A percentile compares a stretch with the other conserved stretches of the same genome.
Conservation (phyloP, 352 stramenopile species). For the Albugo candida region DNA sequence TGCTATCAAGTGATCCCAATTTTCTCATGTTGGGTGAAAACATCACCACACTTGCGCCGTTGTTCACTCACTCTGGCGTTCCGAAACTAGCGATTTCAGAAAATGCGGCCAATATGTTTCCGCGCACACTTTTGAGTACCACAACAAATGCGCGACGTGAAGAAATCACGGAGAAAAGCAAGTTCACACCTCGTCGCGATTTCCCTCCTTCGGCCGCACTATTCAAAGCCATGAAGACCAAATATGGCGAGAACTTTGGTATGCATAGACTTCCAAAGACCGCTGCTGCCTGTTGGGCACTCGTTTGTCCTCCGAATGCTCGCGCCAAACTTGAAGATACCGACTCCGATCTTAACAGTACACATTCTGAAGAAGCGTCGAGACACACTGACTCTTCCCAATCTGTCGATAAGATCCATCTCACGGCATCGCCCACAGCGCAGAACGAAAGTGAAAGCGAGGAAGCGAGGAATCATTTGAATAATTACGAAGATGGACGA, state of each 20-base stretch:
- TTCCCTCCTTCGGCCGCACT: constrained; percentile 66
- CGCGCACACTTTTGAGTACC: constrained; percentile 23
- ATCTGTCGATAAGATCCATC: neutral
- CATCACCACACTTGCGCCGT: constrained; percentile 32
- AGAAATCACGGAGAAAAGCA: constrained; percentile 61
- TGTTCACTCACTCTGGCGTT: constrained; percentile 9
- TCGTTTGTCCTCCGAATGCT: constrained; percentile 40
- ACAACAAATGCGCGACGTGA: constrained; percentile 37
- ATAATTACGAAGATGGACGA: constrained; percentile 14
- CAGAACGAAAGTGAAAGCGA: neutral
- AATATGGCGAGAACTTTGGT: constrained; percentile 61
- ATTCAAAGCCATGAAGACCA: constrained; percentile 70
- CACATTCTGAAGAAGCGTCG: neutral
- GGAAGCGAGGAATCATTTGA: neutral
- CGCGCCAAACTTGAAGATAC: constrained; percentile 41
- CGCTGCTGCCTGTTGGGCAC: constrained; percentile 47
- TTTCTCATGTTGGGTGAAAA: constrained; percentile 38
- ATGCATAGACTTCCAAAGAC: constrained; percentile 55
- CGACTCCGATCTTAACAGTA: neutral
- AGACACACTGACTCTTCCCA: neutral
- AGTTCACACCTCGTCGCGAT: constrained; percentile 57
- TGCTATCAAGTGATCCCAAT: constrained; percentile 8
- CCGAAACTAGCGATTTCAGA: constrained; percentile 35
- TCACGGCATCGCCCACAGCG: neutral
- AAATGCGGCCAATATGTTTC: constrained; percentile 56